Evolutionary conservation across 768 basidiomycete genomes (phyloP), one percentile per base, ranked within the genome.

Genomic region (Collybia mongolica): DNA sequence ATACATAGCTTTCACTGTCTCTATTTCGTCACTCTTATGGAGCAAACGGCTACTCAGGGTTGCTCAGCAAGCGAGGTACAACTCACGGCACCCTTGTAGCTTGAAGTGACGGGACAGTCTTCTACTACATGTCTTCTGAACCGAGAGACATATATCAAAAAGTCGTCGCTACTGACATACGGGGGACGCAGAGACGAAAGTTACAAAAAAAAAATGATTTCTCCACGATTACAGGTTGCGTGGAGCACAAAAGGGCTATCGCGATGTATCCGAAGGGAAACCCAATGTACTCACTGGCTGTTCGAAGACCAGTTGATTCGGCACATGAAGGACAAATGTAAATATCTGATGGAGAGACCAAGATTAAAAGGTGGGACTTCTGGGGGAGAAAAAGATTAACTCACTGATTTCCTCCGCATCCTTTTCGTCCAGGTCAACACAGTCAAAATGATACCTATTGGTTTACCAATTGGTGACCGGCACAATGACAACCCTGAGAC

Each of bases 331-430:
- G 67, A 58, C 75, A 79, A 40, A 77, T 66, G 60, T 81, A 90
- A 51, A 83, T 68, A 68, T 75, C 88, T 90, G 52, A 9, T 48
- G 39, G 50, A 37, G 45, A 39, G 49, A n/a, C 39, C 51, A 61
- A 35, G 15, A 28, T 23, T 32, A 20, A n/a, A 40, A 7, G n/a
- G 22, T 38, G 44, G 8, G 15, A 20, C 50, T 43, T 43, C 51
- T 14, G 40, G 24, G 12, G 50, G 35, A 38, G 32, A 7, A 22
- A n/a, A 48, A 37, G 28, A 29, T 14, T 20, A 18, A 79, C 88
- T 74, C 65, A 90, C 89, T 80, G 64, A 93, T 86, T 62, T 88
- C 85, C 60, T 83, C 83, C 6, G 90, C 90, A 56, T 84, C 76
- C 40, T 73, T 67, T 57, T 81, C 79, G 49, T 64, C 73, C 37